Evolutionary conservation across 202 grass and related monocot species (phyloP).

Genomic region (Carex sylvatica): DNA sequence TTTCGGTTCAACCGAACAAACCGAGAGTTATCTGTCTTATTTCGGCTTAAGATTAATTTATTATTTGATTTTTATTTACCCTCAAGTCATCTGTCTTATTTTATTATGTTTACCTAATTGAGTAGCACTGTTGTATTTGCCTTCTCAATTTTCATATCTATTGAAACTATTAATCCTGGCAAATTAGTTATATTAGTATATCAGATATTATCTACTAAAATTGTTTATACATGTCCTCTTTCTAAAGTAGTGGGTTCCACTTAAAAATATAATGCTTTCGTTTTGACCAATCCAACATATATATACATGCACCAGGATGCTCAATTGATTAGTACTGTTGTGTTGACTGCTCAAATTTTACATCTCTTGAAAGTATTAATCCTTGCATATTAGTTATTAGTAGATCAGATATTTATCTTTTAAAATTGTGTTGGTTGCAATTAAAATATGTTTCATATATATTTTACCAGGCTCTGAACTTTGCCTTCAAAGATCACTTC

Average conservation of each 20-base stretch:
- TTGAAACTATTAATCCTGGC: neutral
- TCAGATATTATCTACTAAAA: neutral
- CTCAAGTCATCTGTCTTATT: neutral
- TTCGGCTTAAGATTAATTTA: neutral
- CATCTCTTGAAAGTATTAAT: too few species aligned
- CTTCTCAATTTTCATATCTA: neutral
- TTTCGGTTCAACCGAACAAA: too few species aligned
- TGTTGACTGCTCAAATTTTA: too few species aligned
- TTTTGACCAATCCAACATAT: neutral
- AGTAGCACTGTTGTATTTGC: neutral
- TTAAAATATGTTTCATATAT: neutral
- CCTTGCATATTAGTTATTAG: too few species aligned
- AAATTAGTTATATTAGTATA: neutral
- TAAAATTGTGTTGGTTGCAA: too few species aligned
- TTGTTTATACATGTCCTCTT: neutral
- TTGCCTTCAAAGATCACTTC: constrained; percentile 62
- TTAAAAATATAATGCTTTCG: neutral
- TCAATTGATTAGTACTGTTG: too few species aligned
- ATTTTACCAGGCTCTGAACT: constrained; percentile 47
- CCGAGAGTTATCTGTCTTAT: too few species aligned
- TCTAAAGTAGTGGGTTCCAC: neutral
- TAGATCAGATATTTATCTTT: too few species aligned
- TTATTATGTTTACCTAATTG: neutral
- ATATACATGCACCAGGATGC: too few species aligned
- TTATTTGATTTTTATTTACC: neutral